Evolutionary conservation across 805 yeast genomes (phyloP).

Genomic region (Teunomyces lycoperdinae): DNA sequence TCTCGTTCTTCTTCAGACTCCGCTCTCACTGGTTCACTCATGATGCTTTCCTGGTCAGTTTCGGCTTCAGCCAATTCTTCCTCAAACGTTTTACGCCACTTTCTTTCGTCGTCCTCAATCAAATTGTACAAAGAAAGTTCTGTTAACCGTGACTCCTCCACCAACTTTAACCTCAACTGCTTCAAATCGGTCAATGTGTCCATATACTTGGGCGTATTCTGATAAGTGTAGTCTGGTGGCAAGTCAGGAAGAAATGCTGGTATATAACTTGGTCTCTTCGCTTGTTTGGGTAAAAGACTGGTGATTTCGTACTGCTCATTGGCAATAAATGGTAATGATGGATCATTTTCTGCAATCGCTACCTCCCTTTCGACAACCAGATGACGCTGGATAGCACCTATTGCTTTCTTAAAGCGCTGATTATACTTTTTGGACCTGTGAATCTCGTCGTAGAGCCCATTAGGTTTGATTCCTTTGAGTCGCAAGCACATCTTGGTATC

Average conservation of each 20-base stretch:
- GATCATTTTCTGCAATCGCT: conserved; percentile 8
- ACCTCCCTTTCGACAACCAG: conserved; percentile 11
- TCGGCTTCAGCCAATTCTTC: conserved; percentile 19
- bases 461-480: conserved; percentile 39
- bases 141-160: conserved; percentile 76
- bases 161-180: conserved; percentile 64
- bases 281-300: conserved; percentile 53
- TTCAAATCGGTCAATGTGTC: conserved; percentile 66
- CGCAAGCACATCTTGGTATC: conserved; percentile 49
- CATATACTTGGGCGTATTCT: conserved; percentile 68
- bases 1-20: conserved; percentile 3
- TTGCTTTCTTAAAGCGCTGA: neutral
- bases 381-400: neutral
- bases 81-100: conserved; percentile 29
- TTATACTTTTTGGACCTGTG: neutral
- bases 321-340: conserved; percentile 43
- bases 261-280: conserved; percentile 42
- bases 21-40: neutral
- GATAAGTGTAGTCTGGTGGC: conserved; percentile 93
- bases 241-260: conserved; percentile 81
- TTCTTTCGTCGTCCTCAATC: conserved; percentile 37
- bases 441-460: conserved; percentile 39
- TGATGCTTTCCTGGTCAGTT: conserved; percentile 6
- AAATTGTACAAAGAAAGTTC: conserved; percentile 72
- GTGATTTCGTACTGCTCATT: conserved; percentile 50